A percentile compares a stretch with the other conserved stretches of the same genome.
phyloP scores from a whole-genome alignment of 495 filamentous ascomycete species.

The Sporormia fimetaria region DNA sequence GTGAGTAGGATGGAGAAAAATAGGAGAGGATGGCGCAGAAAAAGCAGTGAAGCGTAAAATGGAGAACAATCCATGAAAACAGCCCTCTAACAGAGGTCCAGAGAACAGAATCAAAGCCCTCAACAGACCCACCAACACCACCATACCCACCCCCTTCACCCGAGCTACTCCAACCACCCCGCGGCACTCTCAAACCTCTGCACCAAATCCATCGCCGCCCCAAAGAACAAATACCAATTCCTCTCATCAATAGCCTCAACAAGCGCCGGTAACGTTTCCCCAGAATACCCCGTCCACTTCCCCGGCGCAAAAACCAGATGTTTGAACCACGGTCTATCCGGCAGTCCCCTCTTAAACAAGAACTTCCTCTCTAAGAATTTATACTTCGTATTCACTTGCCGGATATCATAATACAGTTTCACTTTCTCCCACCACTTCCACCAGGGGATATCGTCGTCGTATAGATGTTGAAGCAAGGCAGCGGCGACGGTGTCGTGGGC shows the following conservation, averaged over 20 bases:
- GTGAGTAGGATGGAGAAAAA: too few relatives aligned
- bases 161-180: too few relatives aligned
- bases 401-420: conserved; percentile 45
- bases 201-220: too few relatives aligned
- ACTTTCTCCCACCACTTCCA: conserved; percentile 64
- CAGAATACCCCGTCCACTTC: conserved; percentile 80
- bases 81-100: too few relatives aligned
- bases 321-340: conserved; percentile 53
- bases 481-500: conserved; percentile 47
- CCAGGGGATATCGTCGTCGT: conserved; percentile 51
- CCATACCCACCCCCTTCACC: too few relatives aligned
- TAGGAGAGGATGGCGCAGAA: too few relatives aligned
- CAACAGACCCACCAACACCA: too few relatives aligned
- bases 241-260: conserved; percentile 48
- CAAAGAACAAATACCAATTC: too few relatives aligned
- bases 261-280: conserved; percentile 54
- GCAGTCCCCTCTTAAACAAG: conserved; percentile 45
- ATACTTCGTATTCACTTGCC: conserved; percentile 48
- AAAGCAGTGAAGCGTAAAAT: too few relatives aligned
- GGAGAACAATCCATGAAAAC: too few relatives aligned
- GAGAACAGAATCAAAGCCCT: too few relatives aligned
- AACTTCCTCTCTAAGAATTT: conserved; percentile 53
- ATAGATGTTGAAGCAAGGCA: conserved; percentile 38
- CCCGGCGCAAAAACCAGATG: conserved; percentile 65
- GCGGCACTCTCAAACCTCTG: too few relatives aligned